These are phyloP conservation scores for Hysterium pulicare DNA, from an alignment of 2,329 filamentous ascomycete species.

Conservation along the genomic window DNA sequence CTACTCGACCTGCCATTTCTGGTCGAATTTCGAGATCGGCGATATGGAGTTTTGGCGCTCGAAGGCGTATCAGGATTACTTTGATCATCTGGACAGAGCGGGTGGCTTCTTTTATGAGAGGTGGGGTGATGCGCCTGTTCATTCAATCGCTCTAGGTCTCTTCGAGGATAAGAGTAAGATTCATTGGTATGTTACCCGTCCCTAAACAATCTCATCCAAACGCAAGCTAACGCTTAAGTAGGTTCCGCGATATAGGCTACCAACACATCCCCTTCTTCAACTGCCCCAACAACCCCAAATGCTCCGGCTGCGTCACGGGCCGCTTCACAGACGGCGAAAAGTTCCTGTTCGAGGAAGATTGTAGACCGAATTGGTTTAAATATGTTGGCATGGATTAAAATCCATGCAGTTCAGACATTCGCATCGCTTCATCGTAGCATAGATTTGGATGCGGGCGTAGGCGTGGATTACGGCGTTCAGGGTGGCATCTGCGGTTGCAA, in stretches of 20 bases:
- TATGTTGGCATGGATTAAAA: slow-evolving; percentile 73
- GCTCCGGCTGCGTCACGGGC: slow-evolving; percentile 80
- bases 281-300: slow-evolving; percentile 95
- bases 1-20: slow-evolving; percentile 98
- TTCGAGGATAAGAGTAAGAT: slow-evolving; percentile 90
- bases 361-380: slow-evolving; percentile 95
- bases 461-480: no score
- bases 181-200: slow-evolving; percentile 67
- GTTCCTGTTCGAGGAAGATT: slow-evolving; percentile 87
- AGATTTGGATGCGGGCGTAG: no score
- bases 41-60: slow-evolving; percentile 92
- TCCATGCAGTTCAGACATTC: not conserved
- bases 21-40: slow-evolving; percentile 97
- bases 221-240: slow-evolving; percentile 35
- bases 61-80: slow-evolving; percentile 89
- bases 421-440: not conserved
- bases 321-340: slow-evolving; percentile 84
- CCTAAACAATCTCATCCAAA: not conserved
- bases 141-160: slow-evolving; percentile 86
- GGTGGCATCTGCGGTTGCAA: no score
- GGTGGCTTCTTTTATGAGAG: slow-evolving; percentile 98
- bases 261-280: slow-evolving; percentile 99
- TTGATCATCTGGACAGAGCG: slow-evolving; percentile 87
- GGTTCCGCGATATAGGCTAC: slow-evolving; percentile 99
- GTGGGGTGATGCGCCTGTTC: slow-evolving; percentile 97